Base-by-base conservation (phyloP, 306 rosid genomes). In the Casuarina cunninghamiana region DNA sequence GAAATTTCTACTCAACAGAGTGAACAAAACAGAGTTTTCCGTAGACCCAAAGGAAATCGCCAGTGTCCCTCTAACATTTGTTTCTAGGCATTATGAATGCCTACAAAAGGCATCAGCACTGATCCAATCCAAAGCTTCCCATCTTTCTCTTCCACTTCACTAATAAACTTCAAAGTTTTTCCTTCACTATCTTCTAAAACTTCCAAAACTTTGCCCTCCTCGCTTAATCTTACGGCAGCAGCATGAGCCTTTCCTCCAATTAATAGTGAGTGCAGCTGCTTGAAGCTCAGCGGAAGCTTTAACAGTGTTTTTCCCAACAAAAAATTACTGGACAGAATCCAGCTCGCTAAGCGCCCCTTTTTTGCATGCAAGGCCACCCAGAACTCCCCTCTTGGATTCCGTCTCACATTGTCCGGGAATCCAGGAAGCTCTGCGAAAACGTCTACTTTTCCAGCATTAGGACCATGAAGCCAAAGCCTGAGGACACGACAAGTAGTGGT, bases 341-440 rank as follows among this genome's bases (percentile, higher is more conserved):
- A 87, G 19, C 60, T 88, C 0, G 84, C 72, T 0, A 95, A 46
- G 53, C 82, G 80, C 8, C 83, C 91, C 42, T 37, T 86, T 77
- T 95, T 95, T 3, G 90, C 74, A 76, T 95, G 97, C 68, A 95
- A 77, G 54, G 97, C 98, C 5, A 92, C 93, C 98, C 98, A 95
- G 26, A 91, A 92, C 55, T 91, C 89, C 7, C 97, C 98, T 48
- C 86, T 86, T 0, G 89, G 67, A 69, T 89, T 92, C 72, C 92
- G 91, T 72, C 98, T 84, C 5, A 92, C 10, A 10, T 95, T 95
- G 80, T 95, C 97, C 0, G 98, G 98, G 79, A 84, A 91, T 48
- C 97, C 98, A 0, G 91, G 97, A 53, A 95, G 84, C 84, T 72
- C 84, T 0, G 90, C 87, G 0, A 95, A 93, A 62, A 87, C 83